Conservation (phyloP, 2,329 filamentous ascomycete species). For the Epichloe baconii region DNA sequence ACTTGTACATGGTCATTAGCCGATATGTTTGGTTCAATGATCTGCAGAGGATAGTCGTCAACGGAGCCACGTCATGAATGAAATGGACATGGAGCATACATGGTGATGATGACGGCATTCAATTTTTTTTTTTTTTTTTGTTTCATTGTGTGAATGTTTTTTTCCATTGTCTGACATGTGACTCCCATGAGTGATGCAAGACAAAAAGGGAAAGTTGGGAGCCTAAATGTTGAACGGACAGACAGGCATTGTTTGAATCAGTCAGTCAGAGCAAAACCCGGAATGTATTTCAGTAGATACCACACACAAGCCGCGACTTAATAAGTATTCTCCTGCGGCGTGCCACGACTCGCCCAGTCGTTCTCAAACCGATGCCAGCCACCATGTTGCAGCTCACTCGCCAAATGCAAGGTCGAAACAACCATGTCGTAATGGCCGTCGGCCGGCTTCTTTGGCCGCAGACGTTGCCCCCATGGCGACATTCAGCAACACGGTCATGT, state of each 20-base stretch:
- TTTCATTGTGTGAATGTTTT: no score
- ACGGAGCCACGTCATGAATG: neutral
- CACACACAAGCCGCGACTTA: neutral
- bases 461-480: slow-evolving; percentile 49
- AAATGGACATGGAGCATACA: neutral
- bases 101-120: neutral
- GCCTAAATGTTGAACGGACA: neutral
- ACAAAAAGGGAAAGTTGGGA: neutral
- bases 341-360: slow-evolving; percentile 28
- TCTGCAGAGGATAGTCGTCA: slow-evolving; percentile 7
- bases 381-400: slow-evolving; percentile 34
- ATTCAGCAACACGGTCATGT: slow-evolving; percentile 44
- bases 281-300: no score
- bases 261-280: no score
- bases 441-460: slow-evolving; percentile 35
- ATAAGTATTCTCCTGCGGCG: slow-evolving; percentile 21
- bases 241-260: no score
- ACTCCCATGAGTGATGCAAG: no score
- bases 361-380: slow-evolving; percentile 41
- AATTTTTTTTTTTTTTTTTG: neutral
- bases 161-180: neutral
- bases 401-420: slow-evolving; percentile 37
- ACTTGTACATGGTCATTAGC: slow-evolving; percentile 25
- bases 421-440: slow-evolving; percentile 45
- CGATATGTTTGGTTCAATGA: slow-evolving; percentile 29